phyloP scores from a whole-genome alignment of 163 green algal species.

The Coccomyxa subellipsoidea region DNA sequence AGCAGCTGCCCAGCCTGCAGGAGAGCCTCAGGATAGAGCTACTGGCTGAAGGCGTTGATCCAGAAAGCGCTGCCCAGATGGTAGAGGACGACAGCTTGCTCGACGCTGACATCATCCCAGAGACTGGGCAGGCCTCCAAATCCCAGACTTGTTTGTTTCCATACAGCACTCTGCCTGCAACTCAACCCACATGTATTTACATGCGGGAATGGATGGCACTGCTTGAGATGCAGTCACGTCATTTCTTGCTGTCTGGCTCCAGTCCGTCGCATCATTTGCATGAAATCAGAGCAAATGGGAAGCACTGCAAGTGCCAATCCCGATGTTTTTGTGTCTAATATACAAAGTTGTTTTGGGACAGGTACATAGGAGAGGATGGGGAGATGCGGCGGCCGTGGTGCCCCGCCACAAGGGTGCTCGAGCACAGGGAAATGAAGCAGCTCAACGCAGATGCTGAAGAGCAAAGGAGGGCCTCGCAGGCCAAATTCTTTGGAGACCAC shows the following conservation, averaged over 20 bases:
- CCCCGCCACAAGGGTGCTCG: constrained; percentile 69
- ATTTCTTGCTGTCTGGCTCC: no score
- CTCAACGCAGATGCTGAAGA: constrained; percentile 36
- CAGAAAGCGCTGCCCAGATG: not conserved
- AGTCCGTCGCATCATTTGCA: no score
- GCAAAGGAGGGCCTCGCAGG: constrained; percentile 15
- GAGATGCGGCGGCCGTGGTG: constrained; percentile 78
- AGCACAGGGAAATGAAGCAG: constrained; percentile 63
- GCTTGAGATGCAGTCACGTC: no score
- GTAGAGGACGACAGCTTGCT: constrained; percentile 10
- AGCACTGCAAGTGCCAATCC: no score
- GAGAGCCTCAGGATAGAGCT: not conserved
- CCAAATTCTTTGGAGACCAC: not conserved
- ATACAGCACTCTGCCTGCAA: no score
- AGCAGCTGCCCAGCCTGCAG: not conserved
- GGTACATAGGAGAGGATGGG: not conserved
- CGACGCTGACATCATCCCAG: not conserved
- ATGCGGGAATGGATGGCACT: no score
- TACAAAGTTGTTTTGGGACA: no score
- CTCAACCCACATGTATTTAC: no score
- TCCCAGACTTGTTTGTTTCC: not conserved
- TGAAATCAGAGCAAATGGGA: no score
- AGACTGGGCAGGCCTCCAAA: not conserved
- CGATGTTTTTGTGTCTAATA: no score
- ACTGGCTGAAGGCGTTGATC: not conserved